These are phyloP conservation scores for Coemansia sp. DNA, from an alignment of 371 early-diverging fungal species.

Conservation along the genomic window DNA sequence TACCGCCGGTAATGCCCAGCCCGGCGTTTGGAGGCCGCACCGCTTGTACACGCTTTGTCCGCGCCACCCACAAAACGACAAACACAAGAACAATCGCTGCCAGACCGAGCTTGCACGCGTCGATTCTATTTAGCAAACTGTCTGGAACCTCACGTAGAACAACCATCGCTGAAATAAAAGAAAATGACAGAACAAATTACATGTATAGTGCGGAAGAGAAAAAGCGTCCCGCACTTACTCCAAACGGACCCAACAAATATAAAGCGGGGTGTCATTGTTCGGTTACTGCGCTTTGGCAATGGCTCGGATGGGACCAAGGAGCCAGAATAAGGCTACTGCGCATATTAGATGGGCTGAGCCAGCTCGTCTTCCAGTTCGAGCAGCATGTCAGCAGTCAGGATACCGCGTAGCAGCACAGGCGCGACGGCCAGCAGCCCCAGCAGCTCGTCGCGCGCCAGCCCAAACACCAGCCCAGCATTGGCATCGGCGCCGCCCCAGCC, in stretches of 20 bases:
- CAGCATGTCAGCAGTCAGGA: background rate
- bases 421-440: slow-evolving; percentile 9
- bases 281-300: too few species aligned
- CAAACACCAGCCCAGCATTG: slow-evolving; percentile 15
- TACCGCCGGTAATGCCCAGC: background rate
- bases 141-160: background rate
- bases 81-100: too few species aligned
- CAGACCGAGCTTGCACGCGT: background rate
- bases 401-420: slow-evolving; percentile 16
- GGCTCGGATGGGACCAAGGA: too few species aligned
- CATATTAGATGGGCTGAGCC: background rate
- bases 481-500: slow-evolving; percentile 24
- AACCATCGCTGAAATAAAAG: background rate
- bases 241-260: background rate
- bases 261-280: too few species aligned
- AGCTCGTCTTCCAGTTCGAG: slow-evolving; percentile 20
- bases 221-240: background rate
- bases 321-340: background rate
- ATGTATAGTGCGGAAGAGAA: background rate
- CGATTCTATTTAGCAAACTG: background rate
- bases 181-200: background rate
- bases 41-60: background rate
- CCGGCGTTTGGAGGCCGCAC: background rate
- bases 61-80: too few species aligned
- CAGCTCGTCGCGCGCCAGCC: slow-evolving; percentile 24